phyloP scores from a whole-genome alignment of 2,329 filamentous ascomycete species.

The Eurotiales sp. region DNA sequence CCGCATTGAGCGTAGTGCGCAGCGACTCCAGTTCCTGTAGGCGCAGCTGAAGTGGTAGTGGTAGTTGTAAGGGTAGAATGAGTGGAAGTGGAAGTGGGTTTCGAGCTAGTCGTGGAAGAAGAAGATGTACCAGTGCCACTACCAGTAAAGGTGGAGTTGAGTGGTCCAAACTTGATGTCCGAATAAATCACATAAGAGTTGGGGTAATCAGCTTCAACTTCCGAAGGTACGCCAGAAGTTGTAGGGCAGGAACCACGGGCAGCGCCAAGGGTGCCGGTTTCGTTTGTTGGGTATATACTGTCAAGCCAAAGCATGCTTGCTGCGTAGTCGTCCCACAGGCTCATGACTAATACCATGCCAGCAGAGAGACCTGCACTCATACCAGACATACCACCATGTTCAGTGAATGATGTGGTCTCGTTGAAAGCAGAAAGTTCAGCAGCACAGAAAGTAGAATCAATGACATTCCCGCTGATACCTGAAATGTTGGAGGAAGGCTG shows the following conservation, averaged over 20 bases:
- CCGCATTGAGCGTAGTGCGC: slow-evolving; percentile 9
- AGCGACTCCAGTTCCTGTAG: slow-evolving; percentile 2
- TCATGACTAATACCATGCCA: slow-evolving; percentile 64
- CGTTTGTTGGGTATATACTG: slow-evolving; percentile 56
- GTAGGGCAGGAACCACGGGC: slow-evolving; percentile 54
- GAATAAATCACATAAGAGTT: slow-evolving; percentile 54
- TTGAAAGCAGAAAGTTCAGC: slow-evolving; percentile 54
- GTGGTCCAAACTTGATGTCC: slow-evolving; percentile 58
- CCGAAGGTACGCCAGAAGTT: slow-evolving; percentile 48
- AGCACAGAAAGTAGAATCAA: slow-evolving; percentile 58
- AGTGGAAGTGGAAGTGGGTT: neutral
- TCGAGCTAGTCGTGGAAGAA: neutral
- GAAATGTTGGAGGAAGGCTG: slow-evolving; percentile 49
- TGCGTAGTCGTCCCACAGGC: slow-evolving; percentile 61
- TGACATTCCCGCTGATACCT: slow-evolving; percentile 50
- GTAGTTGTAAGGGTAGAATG: neutral
- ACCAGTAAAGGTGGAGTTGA: slow-evolving; percentile 49
- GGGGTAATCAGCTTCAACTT: slow-evolving; percentile 23
- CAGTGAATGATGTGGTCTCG: slow-evolving; percentile 52
- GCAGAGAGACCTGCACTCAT: slow-evolving; percentile 54
- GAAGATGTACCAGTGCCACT: neutral
- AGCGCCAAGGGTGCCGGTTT: slow-evolving; percentile 44
- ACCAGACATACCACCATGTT: slow-evolving; percentile 53
- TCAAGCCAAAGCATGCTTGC: slow-evolving; percentile 74
- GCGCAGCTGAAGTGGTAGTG: neutral